phyloP scores from a whole-genome alignment of 495 filamentous ascomycete species.

The Lentithecium fluviatile region DNA sequence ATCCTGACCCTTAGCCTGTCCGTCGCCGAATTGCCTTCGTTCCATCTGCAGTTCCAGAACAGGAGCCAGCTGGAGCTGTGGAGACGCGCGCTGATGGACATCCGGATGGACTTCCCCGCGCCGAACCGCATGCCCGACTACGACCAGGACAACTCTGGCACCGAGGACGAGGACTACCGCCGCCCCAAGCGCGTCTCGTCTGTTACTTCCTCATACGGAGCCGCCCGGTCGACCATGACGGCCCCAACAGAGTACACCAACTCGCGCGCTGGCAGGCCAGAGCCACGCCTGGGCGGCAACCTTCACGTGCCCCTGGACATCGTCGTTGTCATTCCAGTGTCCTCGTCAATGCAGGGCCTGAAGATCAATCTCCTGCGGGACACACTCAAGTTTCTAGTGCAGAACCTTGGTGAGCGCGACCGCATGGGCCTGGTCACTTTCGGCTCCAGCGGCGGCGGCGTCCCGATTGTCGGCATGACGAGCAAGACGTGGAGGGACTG shows the following conservation, averaged over 20 bases:
- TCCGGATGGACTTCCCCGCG: constrained; percentile 62
- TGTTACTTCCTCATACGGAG: constrained; percentile 81
- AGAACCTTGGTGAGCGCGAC: constrained; percentile 87
- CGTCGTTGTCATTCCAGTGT: constrained; percentile 95
- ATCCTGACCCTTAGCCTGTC: constrained; percentile 88
- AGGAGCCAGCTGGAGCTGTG: constrained; percentile 84
- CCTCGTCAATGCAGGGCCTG: constrained; percentile 97
- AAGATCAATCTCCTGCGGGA: constrained; percentile 97
- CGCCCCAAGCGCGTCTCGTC: constrained; percentile 81
- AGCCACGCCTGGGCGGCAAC: constrained; percentile 56
- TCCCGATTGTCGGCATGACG: constrained; percentile 96
- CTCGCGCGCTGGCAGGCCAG: constrained; percentile 49
- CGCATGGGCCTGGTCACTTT: constrained; percentile 98
- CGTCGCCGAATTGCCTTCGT: constrained; percentile 92
- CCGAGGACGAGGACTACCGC: constrained; percentile 90
- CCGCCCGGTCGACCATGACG: constrained; percentile 69
- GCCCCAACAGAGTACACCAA: constrained; percentile 79
- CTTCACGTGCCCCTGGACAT: constrained; percentile 93
- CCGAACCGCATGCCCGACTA: constrained; percentile 57
- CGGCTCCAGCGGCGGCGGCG: constrained; percentile 89
- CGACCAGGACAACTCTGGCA: constrained; percentile 75
- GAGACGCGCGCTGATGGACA: constrained; percentile 82
- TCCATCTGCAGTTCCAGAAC: constrained; percentile 89
- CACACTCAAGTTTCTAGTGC: constrained; percentile 87
- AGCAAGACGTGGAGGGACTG: constrained; percentile 91